Percentiles rank a stretch among this genome's conserved stretches.
phyloP scores from a whole-genome alignment of 371 early-diverging fungal species.

The Mycotypha africana region DNA sequence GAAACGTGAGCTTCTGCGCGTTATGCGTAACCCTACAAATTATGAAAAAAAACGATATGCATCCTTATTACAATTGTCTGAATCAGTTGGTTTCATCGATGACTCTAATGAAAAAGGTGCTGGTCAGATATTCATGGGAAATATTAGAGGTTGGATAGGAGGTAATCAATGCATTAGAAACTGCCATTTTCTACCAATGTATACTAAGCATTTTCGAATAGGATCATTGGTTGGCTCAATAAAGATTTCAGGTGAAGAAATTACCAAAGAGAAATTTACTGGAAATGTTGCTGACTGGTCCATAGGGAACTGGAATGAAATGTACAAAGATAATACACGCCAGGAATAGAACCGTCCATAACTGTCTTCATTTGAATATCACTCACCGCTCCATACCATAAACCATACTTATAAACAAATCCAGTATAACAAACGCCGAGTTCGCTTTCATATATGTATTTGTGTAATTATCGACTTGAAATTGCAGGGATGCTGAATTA shows the following conservation, averaged over 20 bases:
- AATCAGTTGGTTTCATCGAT: conserved; percentile 32
- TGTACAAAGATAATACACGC: no score
- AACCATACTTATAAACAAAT: no score
- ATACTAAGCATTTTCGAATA: no score
- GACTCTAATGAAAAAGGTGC: conserved; percentile 32
- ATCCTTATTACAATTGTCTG: conserved; percentile 20
- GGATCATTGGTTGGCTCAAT: conserved; percentile 70
- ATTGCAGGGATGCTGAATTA: no score
- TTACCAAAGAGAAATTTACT: conserved; percentile 54
- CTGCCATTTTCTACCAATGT: no score
- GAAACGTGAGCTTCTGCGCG: conserved; percentile 52
- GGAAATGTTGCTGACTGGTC: conserved; percentile 70
- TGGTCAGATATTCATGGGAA: conserved; percentile 63
- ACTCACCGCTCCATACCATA: no score
- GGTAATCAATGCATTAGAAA: conserved; percentile 50
- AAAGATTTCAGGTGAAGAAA: conserved; percentile 63
- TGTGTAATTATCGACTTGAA: no score
- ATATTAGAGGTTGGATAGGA: conserved; percentile 74
- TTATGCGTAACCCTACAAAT: conserved; percentile 34
- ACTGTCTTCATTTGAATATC: no score
- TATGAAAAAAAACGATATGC: conserved; percentile 37
- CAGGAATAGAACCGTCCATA: no score
- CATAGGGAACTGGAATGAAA: conserved; percentile 32
- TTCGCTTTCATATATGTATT: no score
- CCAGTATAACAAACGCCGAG: no score